Base-by-base conservation (phyloP, 768 basidiomycete genomes). In the Coprinopsis cinerea region DNA sequence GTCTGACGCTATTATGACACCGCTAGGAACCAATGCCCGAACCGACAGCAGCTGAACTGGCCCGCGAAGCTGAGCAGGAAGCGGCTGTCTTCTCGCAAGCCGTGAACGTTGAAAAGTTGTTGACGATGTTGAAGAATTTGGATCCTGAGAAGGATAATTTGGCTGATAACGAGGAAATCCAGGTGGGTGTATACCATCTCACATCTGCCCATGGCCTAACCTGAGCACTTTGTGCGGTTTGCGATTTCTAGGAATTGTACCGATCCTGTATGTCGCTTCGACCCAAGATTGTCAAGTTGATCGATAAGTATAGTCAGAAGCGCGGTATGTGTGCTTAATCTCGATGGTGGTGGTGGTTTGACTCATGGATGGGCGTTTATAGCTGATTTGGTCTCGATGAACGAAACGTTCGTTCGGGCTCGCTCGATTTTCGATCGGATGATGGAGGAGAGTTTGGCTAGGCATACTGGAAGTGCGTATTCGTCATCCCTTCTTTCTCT, bases 281-380 rank as follows among this genome's bases (percentile, higher is more conserved):
- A 39, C 93, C 93, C 5, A 94, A 92, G 74, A 95, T 98, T 55
- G 93, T 96, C 53, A 92, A 93, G 61, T 68, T 98, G 47, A 96
- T 97, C 54, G 92, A 96, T 64, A 96, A 93, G 71, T 97, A 97
- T 62, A 92, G 87, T 58, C 92, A 95, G 72, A 96, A 97, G 70
- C 76, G 92, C 67, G 77, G 77, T 75, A 51, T 24, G 52, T 48
- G 32, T 28, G 44, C 44, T 4, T 49, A 15, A 32, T 27, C 6
- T 43, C 35, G 24, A 14, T 9, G 54, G 43, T 9, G 30, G 30
- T 9, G 30, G 30, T 34, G 30, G n/a, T 34, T 34, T 34, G 30
- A 34, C 9, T 34, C 30, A n/a, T 34, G 30, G 30, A 34, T 34
- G 9, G 30, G 30, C 9, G n/a, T 18, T 13, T 48, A 13, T 57